Evolutionary conservation across 768 basidiomycete genomes (phyloP).

Genomic region (Pleurotus cornucopiae): DNA sequence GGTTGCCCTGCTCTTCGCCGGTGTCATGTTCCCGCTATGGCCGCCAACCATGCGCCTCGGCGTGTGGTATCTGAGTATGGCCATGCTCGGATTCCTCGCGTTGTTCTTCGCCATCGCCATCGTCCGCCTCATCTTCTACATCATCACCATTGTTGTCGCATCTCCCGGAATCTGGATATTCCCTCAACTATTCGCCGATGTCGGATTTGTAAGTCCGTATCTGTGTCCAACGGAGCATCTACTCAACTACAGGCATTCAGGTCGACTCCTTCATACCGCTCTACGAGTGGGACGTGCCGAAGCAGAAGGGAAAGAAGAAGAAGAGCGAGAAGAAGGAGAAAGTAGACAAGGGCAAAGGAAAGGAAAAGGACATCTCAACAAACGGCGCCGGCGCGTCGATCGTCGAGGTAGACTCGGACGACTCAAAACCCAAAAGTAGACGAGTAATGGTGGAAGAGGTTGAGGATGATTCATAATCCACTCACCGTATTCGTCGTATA

Average conservation of each 20-base stretch:
- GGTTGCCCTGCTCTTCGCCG: constrained; percentile 91
- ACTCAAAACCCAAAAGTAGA: constrained; percentile 37
- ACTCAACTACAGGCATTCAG: constrained; percentile 33
- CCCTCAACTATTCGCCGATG: constrained; percentile 96
- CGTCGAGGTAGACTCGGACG: constrained; percentile 43
- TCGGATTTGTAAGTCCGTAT: constrained; percentile 81
- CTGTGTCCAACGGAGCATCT: not conserved
- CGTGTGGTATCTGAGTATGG: constrained; percentile 93
- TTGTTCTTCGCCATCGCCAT: constrained; percentile 90
- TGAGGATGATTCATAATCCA: constrained; percentile 27
- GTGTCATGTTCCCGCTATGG: constrained; percentile 99
- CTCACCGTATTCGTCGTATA: constrained; percentile 22
- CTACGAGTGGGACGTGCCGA: constrained; percentile 95
- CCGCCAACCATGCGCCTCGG: constrained; percentile 88
- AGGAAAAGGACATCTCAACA: constrained; percentile 26
- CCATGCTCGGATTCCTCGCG: constrained; percentile 81
- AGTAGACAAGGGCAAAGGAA: constrained; percentile 15
- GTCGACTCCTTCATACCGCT: constrained; percentile 95
- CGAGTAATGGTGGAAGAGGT: constrained; percentile 45
- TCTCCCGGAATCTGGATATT: constrained; percentile 98
- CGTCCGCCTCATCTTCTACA: constrained; percentile 88
- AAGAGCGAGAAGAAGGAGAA: constrained; percentile 22
- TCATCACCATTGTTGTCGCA: constrained; percentile 82
- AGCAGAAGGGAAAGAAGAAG: constrained; percentile 58
- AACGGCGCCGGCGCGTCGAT: constrained; percentile 38